Base-by-base conservation (phyloP, 306 rosid genomes). In the Ammopiptanthus mongolicus region DNA sequence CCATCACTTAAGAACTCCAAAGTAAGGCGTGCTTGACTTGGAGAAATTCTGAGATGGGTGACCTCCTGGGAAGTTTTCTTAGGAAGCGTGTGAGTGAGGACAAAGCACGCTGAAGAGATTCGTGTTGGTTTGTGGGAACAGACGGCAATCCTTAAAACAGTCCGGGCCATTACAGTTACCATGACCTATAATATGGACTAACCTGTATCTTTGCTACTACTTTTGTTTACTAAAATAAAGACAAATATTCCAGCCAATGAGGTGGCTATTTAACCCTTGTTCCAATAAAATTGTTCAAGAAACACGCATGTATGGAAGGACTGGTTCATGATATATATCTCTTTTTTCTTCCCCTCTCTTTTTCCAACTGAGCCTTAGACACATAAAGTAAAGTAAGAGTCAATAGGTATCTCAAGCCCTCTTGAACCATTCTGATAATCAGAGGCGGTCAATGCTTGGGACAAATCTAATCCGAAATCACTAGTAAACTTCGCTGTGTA, bases 391-490 rank as follows among this genome's bases (percentile, higher is more conserved):
- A 75, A 73, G 73, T 36, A 67, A 69, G 71, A 50, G 76, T 1
- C 8, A 67, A 66, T 44, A 74, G 17, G 58, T 28, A 36, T 36
- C 52, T 63, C 5, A 31, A 62, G 41, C 2, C 14, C 10, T 46
- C 0, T 56, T 22, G 33, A 74, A 77, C n/a, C 65, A 81, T 51
- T 68, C 68, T 33, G 65, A 81, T 62, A 70, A 77, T 67, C 55
- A 78, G 75, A 83, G 82, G 81, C 84, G 85, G 83, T 77, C 85
- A 83, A 73, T 33, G 75, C 17, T 74, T 28, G 81, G 79, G 89
- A 83, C 88, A 90, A 74, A 87, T 82, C 81, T 72, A 84, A 72
- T 86, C 83, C 76, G n/a, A 23, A 58, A 73, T 71, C 80, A 75
- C 62, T 63, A 51, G 44, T 61, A 44, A 74, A 80, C 61, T 65